These are phyloP conservation scores for Rhazya stricta DNA, from an alignment of 257 asterid species.

Conservation along the genomic window DNA sequence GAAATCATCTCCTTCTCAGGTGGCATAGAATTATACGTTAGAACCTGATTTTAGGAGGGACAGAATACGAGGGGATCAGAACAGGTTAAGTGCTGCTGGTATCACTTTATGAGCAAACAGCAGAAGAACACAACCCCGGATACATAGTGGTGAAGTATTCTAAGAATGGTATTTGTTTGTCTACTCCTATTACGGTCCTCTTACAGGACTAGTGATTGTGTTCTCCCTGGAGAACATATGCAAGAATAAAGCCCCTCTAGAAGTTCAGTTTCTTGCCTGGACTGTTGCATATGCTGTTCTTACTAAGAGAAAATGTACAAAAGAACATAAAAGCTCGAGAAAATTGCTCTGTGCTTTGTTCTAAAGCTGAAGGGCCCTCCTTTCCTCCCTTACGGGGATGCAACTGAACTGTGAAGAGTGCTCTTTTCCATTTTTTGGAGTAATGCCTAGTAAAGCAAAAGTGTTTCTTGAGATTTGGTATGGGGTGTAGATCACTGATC, in stretches of 20 bases:
- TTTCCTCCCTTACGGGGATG: background rate
- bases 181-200: background rate
- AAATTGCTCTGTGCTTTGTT: background rate
- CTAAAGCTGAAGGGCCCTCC: background rate
- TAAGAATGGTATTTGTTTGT: background rate
- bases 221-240: background rate
- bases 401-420: background rate
- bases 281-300: background rate
- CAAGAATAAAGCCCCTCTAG: background rate
- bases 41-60: background rate
- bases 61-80: background rate
- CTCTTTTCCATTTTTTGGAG: background rate
- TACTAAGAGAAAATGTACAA: too few species aligned
- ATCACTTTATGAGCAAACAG: background rate
- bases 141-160: background rate
- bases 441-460: too few species aligned
- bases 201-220: background rate
- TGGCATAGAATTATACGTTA: background rate
- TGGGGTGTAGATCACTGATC: background rate
- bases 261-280: background rate
- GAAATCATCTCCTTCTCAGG: background rate
- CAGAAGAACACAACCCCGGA: background rate
- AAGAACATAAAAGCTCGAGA: background rate
- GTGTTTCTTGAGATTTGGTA: too few species aligned
- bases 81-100: background rate